Conservation (phyloP, 2,329 filamentous ascomycete genomes). For the Ophiostoma ips region DNA sequence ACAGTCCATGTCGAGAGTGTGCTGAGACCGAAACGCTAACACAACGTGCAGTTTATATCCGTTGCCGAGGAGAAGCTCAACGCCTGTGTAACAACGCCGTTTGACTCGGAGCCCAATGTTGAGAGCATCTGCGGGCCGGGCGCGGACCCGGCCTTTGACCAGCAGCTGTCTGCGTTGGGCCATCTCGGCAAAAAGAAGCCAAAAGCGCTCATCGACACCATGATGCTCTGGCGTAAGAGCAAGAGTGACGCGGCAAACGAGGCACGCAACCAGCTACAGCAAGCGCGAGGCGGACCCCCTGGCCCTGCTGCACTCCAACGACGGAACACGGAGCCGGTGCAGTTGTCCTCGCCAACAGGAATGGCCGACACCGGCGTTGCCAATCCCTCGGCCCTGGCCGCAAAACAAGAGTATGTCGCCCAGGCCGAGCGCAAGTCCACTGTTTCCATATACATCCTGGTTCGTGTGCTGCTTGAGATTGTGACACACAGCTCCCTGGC, state of each 20-base stretch:
- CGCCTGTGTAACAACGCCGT: conserved; percentile 65
- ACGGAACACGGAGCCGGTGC: conserved; percentile 61
- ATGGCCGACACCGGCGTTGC: conserved; percentile 18
- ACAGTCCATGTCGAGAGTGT: background rate
- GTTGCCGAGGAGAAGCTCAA: conserved; percentile 95
- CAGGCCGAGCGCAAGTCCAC: conserved; percentile 81
- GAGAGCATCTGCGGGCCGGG: conserved; percentile 85
- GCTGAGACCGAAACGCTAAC: background rate
- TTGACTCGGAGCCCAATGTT: conserved; percentile 69
- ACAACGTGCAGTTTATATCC: conserved; percentile 53
- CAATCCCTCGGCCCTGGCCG: conserved; percentile 23
- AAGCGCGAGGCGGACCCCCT: conserved; percentile 18
- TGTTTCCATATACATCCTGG: conserved; percentile 91
- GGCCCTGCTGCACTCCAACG: conserved; percentile 40
- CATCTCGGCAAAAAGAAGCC: conserved; percentile 92
- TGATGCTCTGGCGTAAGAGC: conserved; percentile 95
- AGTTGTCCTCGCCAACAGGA: conserved; percentile 21
- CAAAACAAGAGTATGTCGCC: conserved; percentile 56
- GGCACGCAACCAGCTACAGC: conserved; percentile 45
- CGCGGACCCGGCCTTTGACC: conserved; percentile 79
- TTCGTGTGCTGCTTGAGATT: conserved; percentile 84
- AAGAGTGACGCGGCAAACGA: conserved; percentile 81
- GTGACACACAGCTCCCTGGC: conserved; percentile 77
- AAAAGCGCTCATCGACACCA: conserved; percentile 86
- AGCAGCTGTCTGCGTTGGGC: conserved; percentile 81